These are phyloP conservation scores for Corynespora cassiicola DNA, from an alignment of 2,329 filamentous ascomycete species.

Conservation along the genomic window DNA sequence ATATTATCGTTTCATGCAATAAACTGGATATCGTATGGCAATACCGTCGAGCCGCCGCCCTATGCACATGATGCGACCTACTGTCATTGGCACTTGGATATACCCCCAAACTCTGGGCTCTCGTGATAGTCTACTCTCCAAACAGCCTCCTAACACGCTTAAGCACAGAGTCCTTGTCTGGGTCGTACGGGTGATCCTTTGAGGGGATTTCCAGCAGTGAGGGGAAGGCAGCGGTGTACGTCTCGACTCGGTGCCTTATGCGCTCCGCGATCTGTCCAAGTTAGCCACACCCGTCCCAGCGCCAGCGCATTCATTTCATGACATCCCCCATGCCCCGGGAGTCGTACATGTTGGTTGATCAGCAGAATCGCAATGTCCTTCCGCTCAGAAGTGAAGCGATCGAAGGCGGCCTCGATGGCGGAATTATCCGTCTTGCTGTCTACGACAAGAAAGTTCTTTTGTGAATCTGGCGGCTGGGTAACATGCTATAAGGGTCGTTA, in stretches of 20 bases:
- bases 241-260: conserved; percentile 90
- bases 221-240: conserved; percentile 94
- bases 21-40: conserved; percentile 14
- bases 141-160: conserved; percentile 80
- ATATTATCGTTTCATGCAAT: conserved; percentile 6
- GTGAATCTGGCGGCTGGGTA: conserved; percentile 82
- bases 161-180: conserved; percentile 97
- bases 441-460: conserved; percentile 98
- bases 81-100: conserved; percentile 1
- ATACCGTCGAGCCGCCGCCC: conserved; percentile 2
- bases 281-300: conserved; percentile 10
- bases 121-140: conserved; percentile 64
- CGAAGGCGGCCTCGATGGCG: conserved; percentile 88
- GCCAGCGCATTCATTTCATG: neutral
- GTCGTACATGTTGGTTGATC: conserved; percentile 92
- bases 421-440: conserved; percentile 90
- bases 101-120: neutral
- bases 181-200: conserved; percentile 98
- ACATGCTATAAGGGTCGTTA: conserved; percentile 72
- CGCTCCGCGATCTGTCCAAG: conserved; percentile 80
- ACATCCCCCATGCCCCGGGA: neutral
- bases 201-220: conserved; percentile 94
- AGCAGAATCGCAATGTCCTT: conserved; percentile 97
- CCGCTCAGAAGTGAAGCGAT: conserved; percentile 83
- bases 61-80: conserved; percentile 8